Percentiles rank a stretch among this genome's conserved stretches.
phyloP scores from a whole-genome alignment of 2,329 filamentous ascomycete genomes.

The Lasiodiplodia hormozganensis region DNA sequence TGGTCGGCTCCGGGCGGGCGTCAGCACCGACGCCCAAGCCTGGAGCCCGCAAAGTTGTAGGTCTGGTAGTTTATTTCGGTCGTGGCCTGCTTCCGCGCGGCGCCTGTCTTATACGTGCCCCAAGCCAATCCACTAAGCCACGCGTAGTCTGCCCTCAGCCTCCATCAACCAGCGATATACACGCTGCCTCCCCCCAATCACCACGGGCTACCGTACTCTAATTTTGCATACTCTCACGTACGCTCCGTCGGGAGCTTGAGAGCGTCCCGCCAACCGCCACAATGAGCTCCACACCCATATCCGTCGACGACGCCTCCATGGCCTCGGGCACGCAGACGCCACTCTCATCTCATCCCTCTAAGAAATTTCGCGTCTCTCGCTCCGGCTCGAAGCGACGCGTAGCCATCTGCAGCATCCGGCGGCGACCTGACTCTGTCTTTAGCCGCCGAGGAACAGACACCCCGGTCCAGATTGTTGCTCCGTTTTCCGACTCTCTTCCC shows the following conservation, averaged over 20 bases:
- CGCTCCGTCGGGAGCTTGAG: background rate
- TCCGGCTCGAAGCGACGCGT: background rate
- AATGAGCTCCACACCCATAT: background rate
- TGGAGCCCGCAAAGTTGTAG: background rate
- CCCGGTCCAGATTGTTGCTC: constrained; percentile 29
- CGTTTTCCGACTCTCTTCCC: background rate
- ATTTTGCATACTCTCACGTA: constrained; percentile 9
- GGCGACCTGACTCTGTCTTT: constrained; percentile 41
- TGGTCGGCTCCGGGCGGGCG: constrained; percentile 7
- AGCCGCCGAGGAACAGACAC: constrained; percentile 41
- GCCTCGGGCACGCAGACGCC: background rate
- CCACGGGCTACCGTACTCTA: background rate
- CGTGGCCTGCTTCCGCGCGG: background rate
- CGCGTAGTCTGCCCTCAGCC: constrained; percentile 22
- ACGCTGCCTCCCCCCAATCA: background rate
- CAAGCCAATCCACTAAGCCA: constrained; percentile 1
- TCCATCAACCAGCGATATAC: background rate
- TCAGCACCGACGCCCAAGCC: constrained; percentile 3
- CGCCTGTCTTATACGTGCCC: constrained; percentile 9
- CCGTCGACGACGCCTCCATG: background rate
- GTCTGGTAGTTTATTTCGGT: constrained; percentile 15
- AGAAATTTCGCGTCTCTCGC: constrained; percentile 2
- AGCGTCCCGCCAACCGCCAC: background rate
- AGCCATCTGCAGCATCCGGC: constrained; percentile 7
- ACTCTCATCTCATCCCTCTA: constrained; percentile 5